Conservation (phyloP, 1,139 yeast genomes). For the Kodamaea alishanica region DNA sequence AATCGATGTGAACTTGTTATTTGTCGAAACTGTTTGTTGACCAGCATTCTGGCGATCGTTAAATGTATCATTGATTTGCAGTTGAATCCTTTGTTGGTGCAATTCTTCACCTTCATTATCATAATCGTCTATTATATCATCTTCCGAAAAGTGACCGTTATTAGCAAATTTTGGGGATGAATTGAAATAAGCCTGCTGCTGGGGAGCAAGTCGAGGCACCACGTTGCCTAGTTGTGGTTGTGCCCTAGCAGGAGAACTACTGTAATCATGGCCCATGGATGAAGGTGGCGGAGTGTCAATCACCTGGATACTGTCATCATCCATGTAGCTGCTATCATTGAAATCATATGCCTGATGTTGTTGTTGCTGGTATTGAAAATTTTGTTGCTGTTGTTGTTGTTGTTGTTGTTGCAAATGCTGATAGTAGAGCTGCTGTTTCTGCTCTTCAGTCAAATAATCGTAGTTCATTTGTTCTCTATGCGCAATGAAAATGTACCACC, state of each 20-base stretch:
- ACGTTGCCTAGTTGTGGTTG: constrained; percentile 5
- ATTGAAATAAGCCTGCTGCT: constrained; percentile 10
- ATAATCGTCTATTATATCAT: constrained; percentile 13
- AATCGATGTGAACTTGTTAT: constrained; percentile 33
- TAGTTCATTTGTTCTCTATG: constrained; percentile 22
- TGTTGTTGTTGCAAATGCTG: constrained; percentile 22
- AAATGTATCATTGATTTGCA: not conserved
- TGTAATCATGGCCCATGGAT: constrained; percentile 8
- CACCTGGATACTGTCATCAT: constrained; percentile 32
- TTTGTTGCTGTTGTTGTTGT: constrained; percentile 10
- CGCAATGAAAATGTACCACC: no score
- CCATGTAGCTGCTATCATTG: constrained; percentile 39
- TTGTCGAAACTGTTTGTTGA: constrained; percentile 2
- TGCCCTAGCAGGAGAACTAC: constrained; percentile 5
- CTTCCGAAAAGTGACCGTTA: constrained; percentile 15
- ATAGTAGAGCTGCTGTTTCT: constrained; percentile 32
- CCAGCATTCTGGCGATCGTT: constrained; percentile 4
- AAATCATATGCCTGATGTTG: constrained; percentile 12
- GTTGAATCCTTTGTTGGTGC: constrained; percentile 6
- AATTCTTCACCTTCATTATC: constrained; percentile 10
- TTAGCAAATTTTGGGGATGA: constrained; percentile 28
- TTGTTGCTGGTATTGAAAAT: constrained; percentile 16
- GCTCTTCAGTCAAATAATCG: constrained; percentile 32
- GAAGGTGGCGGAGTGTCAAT: constrained; percentile 17
- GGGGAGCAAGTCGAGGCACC: constrained; percentile 9